These are phyloP conservation scores for Aspergillus sp. DNA, from an alignment of 2,329 filamentous ascomycete genomes.

Conservation along the genomic window DNA sequence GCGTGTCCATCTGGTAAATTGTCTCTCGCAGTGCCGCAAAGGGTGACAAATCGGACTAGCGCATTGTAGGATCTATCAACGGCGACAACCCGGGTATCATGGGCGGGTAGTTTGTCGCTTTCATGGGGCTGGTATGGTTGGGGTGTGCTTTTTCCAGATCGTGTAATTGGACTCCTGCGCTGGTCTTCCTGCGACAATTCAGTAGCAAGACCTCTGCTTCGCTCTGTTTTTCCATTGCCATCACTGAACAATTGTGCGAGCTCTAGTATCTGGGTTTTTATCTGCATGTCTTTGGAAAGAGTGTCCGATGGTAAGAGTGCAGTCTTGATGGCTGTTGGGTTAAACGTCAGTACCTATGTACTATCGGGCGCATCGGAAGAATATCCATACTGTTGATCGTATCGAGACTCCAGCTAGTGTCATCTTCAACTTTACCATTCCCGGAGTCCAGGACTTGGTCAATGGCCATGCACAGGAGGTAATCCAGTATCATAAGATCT, in stretches of 20 bases:
- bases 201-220: conserved; percentile 15
- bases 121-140: conserved; percentile 22
- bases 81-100: not conserved
- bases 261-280: conserved; percentile 53
- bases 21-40: conserved; percentile 44
- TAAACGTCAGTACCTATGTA: not conserved
- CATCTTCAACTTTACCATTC: conserved; percentile 13
- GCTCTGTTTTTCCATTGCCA: not conserved
- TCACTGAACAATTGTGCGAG: conserved; percentile 50
- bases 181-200: not conserved
- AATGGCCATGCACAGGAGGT: conserved; percentile 52
- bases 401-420: conserved; percentile 25
- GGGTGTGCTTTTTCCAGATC: not conserved
- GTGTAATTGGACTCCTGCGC: too few species aligned
- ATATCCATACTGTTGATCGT: conserved; percentile 32
- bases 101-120: conserved; percentile 39
- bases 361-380: not conserved
- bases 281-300: conserved; percentile 43
- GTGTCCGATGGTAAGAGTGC: conserved; percentile 45
- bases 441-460: conserved; percentile 43
- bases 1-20: conserved; percentile 37
- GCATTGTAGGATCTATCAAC: not conserved
- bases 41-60: conserved; percentile 50
- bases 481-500: conserved; percentile 60
- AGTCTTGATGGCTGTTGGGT: conserved; percentile 43